Evolutionary conservation across 495 filamentous ascomycete genomes (phyloP).

Genomic region (Talaromyces ruber): DNA sequence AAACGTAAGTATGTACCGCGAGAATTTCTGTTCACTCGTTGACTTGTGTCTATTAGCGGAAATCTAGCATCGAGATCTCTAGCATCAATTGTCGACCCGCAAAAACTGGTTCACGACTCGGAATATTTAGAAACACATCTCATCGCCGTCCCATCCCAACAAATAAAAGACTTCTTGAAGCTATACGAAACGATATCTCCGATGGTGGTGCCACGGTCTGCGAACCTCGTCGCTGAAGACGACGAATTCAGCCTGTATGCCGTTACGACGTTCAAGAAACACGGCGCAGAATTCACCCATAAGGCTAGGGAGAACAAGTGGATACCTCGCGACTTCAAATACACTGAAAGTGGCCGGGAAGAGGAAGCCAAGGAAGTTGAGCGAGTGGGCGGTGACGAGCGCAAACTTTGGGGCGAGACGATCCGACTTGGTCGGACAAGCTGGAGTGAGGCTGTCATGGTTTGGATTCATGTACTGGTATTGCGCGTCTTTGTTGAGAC

Average conservation of each 20-base stretch:
- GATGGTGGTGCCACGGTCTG: constrained; percentile 86
- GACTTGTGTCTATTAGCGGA: constrained; percentile 45
- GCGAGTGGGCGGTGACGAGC: constrained; percentile 67
- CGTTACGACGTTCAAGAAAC: constrained; percentile 89
- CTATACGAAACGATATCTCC: constrained; percentile 79
- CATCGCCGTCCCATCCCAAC: constrained; percentile 69
- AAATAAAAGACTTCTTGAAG: constrained; percentile 78
- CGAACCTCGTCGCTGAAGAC: constrained; percentile 66
- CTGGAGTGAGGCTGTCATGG: constrained; percentile 92
- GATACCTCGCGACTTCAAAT: constrained; percentile 90
- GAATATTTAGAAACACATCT: constrained; percentile 97
- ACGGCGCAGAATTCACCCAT: constrained; percentile 73
- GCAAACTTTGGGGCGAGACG: constrained; percentile 87
- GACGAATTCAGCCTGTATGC: constrained; percentile 82
- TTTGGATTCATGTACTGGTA: constrained; percentile 85
- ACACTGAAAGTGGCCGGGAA: constrained; percentile 80
- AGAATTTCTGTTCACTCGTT: background rate
- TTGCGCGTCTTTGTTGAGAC: constrained; percentile 95
- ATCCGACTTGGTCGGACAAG: constrained; percentile 74
- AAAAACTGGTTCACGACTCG: constrained; percentile 71
- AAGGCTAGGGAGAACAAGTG: constrained; percentile 86
- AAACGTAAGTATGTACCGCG: constrained; percentile 51
- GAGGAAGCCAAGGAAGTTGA: constrained; percentile 80
- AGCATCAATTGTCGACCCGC: constrained; percentile 73
- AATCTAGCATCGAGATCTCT: constrained; percentile 93